Base-by-base conservation (phyloP, 352 stramenopile genomes). In the Detonula confervacea region DNA sequence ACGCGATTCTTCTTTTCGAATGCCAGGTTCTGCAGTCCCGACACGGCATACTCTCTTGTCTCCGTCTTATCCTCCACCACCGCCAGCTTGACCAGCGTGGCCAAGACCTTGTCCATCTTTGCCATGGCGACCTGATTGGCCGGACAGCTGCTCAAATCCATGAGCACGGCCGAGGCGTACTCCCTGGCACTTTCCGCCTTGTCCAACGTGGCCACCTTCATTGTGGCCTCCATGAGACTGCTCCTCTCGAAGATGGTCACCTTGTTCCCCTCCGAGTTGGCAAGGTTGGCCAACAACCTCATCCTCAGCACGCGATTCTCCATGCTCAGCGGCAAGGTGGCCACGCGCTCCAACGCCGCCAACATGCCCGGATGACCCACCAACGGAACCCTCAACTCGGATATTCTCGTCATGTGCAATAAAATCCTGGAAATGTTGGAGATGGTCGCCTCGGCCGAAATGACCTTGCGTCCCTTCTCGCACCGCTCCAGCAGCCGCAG, bases 181-280 rank as follows among this genome's bases (percentile, higher is more conserved):
- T 92, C 84, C 65, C 83, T 66, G 18, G 77, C 83, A 30, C 27
- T 64, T 33, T 92, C 85, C 0, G 79, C 87, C 39, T 81, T 73
- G 65, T 94, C 85, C 6, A 89, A 61, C 33, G 83, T 83, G 9
- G 85, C 87, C n/a, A 91, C 60, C 52, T 87, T 85, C 55, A 94
- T 70, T 0, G 88, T 60, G 16, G 59, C 64, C 20, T 91, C 81
- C 33, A 94, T 44, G 7, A 94, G 49, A 39, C 75, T 77, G 2
- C 61, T 24, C 6, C 77, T 22, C 30, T 88, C 54, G 24, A 92
- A 77, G 14, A 94, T 73, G 4, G 81, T 44, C 9, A 29, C 63
- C 74, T 92, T 92, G 54, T 92, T 92, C 22, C 79, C 82, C 52
- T 92, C 85, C 25, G 76, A 87, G 70, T 92, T 92, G 37, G 86